Percentiles rank a stretch among this genome's conserved stretches.
Evolutionary conservation across 192 early-diverging fungal species (phyloP).

Genomic region (Glomus cerebriforme): DNA sequence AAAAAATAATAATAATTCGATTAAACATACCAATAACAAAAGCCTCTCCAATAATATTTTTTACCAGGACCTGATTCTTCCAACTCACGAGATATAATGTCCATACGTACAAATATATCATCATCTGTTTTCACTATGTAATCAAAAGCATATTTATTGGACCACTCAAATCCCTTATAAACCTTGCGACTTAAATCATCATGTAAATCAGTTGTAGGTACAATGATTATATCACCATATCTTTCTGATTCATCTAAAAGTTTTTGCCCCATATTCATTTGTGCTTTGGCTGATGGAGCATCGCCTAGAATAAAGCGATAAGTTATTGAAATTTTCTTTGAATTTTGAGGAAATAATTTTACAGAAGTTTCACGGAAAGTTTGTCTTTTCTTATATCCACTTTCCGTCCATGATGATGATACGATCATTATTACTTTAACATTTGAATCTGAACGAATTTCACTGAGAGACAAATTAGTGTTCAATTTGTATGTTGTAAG

Average conservation of each 20-base stretch:
- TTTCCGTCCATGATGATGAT: slow-evolving; percentile 60
- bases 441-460: slow-evolving; percentile 39
- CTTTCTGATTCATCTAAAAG: slow-evolving; percentile 48
- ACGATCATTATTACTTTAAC: slow-evolving; percentile 56
- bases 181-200: slow-evolving; percentile 59
- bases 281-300: slow-evolving; percentile 43
- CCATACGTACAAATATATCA: slow-evolving; percentile 64
- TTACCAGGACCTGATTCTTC: slow-evolving; percentile 42
- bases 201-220: slow-evolving; percentile 55
- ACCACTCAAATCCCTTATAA: slow-evolving; percentile 58
- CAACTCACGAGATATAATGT: slow-evolving; percentile 52
- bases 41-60: slow-evolving; percentile 57
- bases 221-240: slow-evolving; percentile 54
- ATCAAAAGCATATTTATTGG: slow-evolving; percentile 54
- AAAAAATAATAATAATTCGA: no score
- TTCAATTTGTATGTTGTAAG: slow-evolving; percentile 35
- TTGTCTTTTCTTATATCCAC: slow-evolving; percentile 48
- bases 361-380: slow-evolving; percentile 51
- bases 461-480: slow-evolving; percentile 32
- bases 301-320: slow-evolving; percentile 59
- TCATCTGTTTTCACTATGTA: slow-evolving; percentile 63
- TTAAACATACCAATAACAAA: slow-evolving; percentile 60
- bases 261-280: slow-evolving; percentile 46
- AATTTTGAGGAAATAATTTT: slow-evolving; percentile 47
- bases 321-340: slow-evolving; percentile 44